phyloP scores from a whole-genome alignment of 2,329 filamentous ascomycete species.

The Canariomyces notabilis region DNA sequence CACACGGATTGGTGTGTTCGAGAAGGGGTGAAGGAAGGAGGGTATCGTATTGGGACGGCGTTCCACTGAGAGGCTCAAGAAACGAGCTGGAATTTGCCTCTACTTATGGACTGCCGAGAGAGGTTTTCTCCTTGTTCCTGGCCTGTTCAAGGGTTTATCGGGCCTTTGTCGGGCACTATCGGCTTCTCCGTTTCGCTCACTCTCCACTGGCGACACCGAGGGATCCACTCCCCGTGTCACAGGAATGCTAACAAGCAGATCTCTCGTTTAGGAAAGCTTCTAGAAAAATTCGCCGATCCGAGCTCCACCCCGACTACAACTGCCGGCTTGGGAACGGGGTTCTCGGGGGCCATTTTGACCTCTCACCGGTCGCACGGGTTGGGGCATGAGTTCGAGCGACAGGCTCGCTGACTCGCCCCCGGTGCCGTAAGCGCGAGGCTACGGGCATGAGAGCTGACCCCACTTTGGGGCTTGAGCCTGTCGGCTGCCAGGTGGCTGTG shows the following conservation, averaged over 20 bases:
- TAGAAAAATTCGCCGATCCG: constrained; percentile 17
- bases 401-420: not conserved
- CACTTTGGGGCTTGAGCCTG: not conserved
- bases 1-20: too few species aligned
- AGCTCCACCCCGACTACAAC: not conserved
- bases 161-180: constrained; percentile 11
- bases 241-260: not conserved
- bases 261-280: constrained; percentile 19
- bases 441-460: not conserved
- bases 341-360: not conserved
- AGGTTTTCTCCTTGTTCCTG: not conserved
- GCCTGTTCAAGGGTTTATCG: not conserved
- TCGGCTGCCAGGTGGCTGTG: not conserved
- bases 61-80: not conserved
- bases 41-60: too few species aligned
- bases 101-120: not conserved
- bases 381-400: too few species aligned
- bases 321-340: not conserved
- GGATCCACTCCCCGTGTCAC: not conserved
- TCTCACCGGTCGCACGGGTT: not conserved
- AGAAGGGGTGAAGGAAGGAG: too few species aligned
- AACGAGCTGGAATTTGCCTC: not conserved
- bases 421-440: too few species aligned
- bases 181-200: constrained; percentile 1
- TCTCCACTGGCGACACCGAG: not conserved